Evolutionary conservation across 2,329 filamentous ascomycete genomes (phyloP).

Genomic region (Verticillium dahliae): DNA sequence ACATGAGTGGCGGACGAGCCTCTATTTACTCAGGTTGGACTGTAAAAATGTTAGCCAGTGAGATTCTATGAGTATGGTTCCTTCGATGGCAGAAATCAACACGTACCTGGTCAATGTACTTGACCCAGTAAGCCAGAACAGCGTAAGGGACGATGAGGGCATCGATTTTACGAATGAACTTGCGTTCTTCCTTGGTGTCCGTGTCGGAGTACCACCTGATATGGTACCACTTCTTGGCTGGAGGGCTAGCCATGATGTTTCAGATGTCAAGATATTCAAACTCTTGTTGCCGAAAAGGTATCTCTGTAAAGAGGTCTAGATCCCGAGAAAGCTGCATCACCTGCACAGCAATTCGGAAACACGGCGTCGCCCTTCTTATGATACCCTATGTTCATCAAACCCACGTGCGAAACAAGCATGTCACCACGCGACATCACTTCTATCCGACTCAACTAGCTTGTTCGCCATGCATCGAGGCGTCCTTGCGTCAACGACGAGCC

Average conservation of each 20-base stretch:
- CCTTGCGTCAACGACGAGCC: neutral
- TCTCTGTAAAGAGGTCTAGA: neutral
- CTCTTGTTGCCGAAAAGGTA: neutral
- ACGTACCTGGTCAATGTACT: slow-evolving; percentile 42
- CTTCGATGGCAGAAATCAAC: too few relatives aligned
- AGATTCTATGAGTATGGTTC: too few relatives aligned
- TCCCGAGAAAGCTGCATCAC: neutral
- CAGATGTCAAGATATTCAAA: neutral
- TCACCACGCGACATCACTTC: neutral
- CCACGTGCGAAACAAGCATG: neutral
- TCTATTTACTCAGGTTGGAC: slow-evolving; percentile 38
- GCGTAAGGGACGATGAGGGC: slow-evolving; percentile 49
- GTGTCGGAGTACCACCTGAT: slow-evolving; percentile 40
- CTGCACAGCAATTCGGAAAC: neutral
- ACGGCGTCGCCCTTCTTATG: neutral
- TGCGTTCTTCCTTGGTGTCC: slow-evolving; percentile 42
- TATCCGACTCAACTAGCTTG: neutral
- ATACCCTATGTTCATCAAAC: neutral
- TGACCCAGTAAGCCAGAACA: slow-evolving; percentile 48
- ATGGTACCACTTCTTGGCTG: slow-evolving; percentile 24
- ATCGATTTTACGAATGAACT: slow-evolving; percentile 49
- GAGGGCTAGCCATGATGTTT: neutral
- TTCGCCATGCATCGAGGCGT: neutral
- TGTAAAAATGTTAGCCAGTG: slow-evolving; percentile 36
- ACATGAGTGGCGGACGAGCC: slow-evolving; percentile 4